A percentile compares a stretch with the other conserved stretches of the same genome.
phyloP scores from a whole-genome alignment of 2,329 filamentous ascomycete species.

The Penicillium expansum region DNA sequence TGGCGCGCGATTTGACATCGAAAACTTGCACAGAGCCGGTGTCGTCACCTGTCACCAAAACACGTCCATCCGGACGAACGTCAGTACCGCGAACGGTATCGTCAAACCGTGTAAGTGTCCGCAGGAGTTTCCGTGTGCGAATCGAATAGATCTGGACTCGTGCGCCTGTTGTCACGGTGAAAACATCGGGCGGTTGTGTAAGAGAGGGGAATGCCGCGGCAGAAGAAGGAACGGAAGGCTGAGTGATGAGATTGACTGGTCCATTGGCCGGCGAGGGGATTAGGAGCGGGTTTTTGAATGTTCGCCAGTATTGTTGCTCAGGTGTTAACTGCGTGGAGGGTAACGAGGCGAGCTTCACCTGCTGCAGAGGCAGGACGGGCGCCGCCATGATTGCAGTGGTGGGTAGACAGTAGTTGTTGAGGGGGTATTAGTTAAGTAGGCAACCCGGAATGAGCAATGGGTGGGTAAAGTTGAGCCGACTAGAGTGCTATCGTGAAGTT shows the following conservation, averaged over 20 bases:
- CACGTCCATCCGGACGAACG: conserved; percentile 80
- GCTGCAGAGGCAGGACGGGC: conserved; percentile 74
- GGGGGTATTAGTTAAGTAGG: neutral
- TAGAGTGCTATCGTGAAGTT: conserved; percentile 15
- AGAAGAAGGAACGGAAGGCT: conserved; percentile 53
- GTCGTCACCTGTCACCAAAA: conserved; percentile 88
- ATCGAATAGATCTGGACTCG: conserved; percentile 92
- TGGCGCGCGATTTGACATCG: conserved; percentile 82
- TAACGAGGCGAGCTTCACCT: conserved; percentile 77
- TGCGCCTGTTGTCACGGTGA: conserved; percentile 91
- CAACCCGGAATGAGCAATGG: neutral
- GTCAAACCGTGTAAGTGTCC: conserved; percentile 91
- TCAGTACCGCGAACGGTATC: conserved; percentile 88
- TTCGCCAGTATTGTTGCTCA: conserved; percentile 94
- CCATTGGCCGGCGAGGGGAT: conserved; percentile 88
- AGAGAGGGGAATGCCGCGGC: conserved; percentile 42
- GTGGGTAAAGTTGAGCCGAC: neutral
- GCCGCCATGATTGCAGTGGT: conserved; percentile 66
- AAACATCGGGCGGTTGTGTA: conserved; percentile 56
- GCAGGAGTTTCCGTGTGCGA: conserved; percentile 84
- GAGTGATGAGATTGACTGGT: conserved; percentile 86
- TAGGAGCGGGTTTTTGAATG: conserved; percentile 86
- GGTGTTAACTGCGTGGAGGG: conserved; percentile 75
- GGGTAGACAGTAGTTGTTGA: neutral
- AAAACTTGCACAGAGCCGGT: conserved; percentile 92